Conservation (phyloP, 1,139 yeast species). For the Kodamaea suecica region DNA sequence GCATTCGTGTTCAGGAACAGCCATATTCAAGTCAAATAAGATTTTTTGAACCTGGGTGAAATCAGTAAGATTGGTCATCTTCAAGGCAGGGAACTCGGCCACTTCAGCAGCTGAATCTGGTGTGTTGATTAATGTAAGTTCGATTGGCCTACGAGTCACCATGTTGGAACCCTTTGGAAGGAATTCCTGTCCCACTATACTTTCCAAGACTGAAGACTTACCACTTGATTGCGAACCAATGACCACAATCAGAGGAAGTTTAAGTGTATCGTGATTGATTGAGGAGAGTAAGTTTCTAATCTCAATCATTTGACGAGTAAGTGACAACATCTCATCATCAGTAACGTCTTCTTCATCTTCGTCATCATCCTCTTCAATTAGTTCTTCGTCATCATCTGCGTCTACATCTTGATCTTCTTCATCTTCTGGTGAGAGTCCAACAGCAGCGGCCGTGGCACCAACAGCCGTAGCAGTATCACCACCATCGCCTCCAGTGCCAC, state of each 20-base stretch:
- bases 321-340: slow-evolving; percentile 73
- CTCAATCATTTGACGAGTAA: slow-evolving; percentile 96
- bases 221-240: slow-evolving; percentile 98
- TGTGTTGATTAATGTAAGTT: slow-evolving; percentile 83
- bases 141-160: slow-evolving; percentile 96
- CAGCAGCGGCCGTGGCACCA: slow-evolving; percentile 49
- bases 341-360: slow-evolving; percentile 50
- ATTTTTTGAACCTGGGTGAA: slow-evolving; percentile 85
- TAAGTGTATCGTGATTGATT: slow-evolving; percentile 76
- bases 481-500: slow-evolving; percentile 28
- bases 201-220: slow-evolving; percentile 88
- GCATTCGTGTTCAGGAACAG: slow-evolving; percentile 83
- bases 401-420: slow-evolving; percentile 18
- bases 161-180: slow-evolving; percentile 91
- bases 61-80: slow-evolving; percentile 77
- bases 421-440: slow-evolving; percentile 37
- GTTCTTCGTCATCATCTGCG: slow-evolving; percentile 31
- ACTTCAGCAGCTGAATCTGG: slow-evolving; percentile 79
- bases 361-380: slow-evolving; percentile 32
- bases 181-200: slow-evolving; percentile 92
- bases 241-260: slow-evolving; percentile 91
- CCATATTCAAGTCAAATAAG: slow-evolving; percentile 81
- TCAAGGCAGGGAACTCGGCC: slow-evolving; percentile 92
- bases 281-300: slow-evolving; percentile 75
- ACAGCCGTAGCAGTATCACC: slow-evolving; percentile 39